A percentile compares a stretch with the other conserved stretches of the same genome.
Evolutionary conservation across 2,329 filamentous ascomycete genomes (phyloP).

Genomic region (Pseudogymnoascus verrucosus): DNA sequence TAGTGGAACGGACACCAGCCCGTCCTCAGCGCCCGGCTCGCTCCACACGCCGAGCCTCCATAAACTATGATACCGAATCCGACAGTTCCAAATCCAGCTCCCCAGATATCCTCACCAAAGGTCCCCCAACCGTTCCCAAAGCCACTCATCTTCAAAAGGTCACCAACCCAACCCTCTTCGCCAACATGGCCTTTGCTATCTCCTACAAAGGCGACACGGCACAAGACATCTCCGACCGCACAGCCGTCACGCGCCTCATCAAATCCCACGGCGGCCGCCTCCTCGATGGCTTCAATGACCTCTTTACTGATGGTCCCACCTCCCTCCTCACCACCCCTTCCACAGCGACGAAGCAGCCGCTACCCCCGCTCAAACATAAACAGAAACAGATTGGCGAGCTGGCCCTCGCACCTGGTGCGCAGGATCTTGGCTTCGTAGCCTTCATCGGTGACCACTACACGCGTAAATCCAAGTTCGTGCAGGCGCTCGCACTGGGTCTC

Average conservation of each 20-base stretch:
- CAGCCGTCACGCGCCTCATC: constrained; percentile 53
- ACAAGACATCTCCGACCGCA: constrained; percentile 32
- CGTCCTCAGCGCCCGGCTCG: neutral
- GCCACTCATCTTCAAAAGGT: neutral
- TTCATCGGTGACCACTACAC: constrained; percentile 81
- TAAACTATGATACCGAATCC: neutral
- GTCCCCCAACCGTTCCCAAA: neutral
- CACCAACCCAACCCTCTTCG: constrained; percentile 39
- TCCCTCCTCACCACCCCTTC: constrained; percentile 21
- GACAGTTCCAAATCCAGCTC: neutral
- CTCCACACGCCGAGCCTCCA: neutral
- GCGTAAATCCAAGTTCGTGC: constrained; percentile 85
- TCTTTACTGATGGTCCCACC: constrained; percentile 50
- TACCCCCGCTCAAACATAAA: constrained; percentile 11
- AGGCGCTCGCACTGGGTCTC: constrained; percentile 81
- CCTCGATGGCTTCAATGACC: constrained; percentile 70
- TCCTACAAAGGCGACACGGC: constrained; percentile 55
- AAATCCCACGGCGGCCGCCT: constrained; percentile 63
- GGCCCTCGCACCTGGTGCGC: constrained; percentile 43
- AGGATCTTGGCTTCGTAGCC: constrained; percentile 66
- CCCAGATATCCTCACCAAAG: neutral
- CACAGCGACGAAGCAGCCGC: constrained; percentile 11
- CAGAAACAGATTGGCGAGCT: neutral
- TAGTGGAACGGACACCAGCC: neutral
- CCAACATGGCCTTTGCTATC: constrained; percentile 79